Evolutionary conservation across 179 eudicot species (phyloP), one percentile per base, ranked within the genome.

Genomic region (Heliamphora ciliata): DNA sequence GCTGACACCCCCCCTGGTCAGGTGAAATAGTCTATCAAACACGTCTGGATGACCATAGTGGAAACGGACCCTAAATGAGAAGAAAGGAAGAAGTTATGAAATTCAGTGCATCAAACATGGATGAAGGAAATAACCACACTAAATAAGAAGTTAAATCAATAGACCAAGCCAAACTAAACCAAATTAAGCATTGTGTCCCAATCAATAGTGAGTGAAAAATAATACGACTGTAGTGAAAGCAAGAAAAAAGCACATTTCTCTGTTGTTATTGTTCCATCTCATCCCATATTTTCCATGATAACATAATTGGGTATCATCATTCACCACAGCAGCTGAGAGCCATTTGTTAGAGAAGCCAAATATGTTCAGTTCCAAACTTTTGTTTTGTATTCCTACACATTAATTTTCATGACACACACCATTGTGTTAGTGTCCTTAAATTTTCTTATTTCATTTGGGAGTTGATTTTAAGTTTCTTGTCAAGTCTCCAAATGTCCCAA

Each of bases 21-120:
- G 90, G 87, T 96, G 99, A 85, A 94, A 96, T 51, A 96, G 89
- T 86, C 99, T 88, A 81, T 96, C 99, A 79, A 96, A 96, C 80
- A 96, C 92, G 89, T 96, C 99, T 65, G 99, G 99, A 88, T 96
- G 99, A 64, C 99, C 99, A 84, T 96, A 96, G 89, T 96, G 99
- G 88, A 96, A 96, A 15, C 99, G 95, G 76, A 96, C 99, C 91
- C 98, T 96, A 87, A 55, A 81, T 71, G 59, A 79, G 61, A 68
- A 85, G 47, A 74, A 51, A 55, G 71, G 9, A 17, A 69, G 71
- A 46, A 68, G n/a, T 76, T n/a, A 21, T 8, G 56, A 44, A 73
- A 65, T 47, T 68, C 2, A 68, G 70, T 1, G 8, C n/a, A 76
- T 48, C 69, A 68, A 78, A 63, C 21, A 40, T 70, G 72, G 69